These are phyloP conservation scores for Zelonia costaricensis DNA, from an alignment of 208 protist genomes.

Conservation along the genomic window DNA sequence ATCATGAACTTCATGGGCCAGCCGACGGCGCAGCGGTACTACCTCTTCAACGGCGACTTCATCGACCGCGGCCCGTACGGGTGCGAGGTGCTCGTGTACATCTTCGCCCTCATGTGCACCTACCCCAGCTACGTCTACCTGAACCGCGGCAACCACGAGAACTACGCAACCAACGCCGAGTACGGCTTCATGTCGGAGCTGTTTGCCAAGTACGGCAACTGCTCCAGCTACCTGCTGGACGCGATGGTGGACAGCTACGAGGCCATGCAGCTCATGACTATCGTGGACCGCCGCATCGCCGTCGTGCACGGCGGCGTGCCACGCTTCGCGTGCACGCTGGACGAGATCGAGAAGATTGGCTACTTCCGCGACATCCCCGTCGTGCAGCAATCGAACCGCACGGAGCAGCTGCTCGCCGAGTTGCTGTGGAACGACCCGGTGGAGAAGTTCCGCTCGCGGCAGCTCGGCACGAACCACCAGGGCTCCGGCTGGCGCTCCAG, in stretches of 20 bases:
- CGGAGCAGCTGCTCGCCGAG: constrained; percentile 97
- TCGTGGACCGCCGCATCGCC: constrained; percentile 94
- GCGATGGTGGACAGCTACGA: constrained; percentile 85
- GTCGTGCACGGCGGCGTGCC: constrained; percentile 98
- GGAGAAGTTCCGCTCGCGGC: constrained; percentile 82
- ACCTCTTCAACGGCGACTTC: constrained; percentile 99
- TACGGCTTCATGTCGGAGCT: constrained; percentile 78
- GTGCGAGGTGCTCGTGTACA: constrained; percentile 91
- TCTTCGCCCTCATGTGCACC: constrained; percentile 82
- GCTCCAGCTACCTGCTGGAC: constrained; percentile 45
- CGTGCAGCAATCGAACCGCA: constrained; percentile 89
- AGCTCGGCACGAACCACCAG: constrained; percentile 65
- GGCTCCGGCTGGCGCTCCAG: constrained; percentile 97
- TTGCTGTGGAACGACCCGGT: constrained; percentile 99
- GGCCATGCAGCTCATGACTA: constrained; percentile 81
- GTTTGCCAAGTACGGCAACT: constrained; percentile 67
- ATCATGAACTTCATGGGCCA: constrained; percentile 57
- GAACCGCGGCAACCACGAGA: constrained; percentile 94
- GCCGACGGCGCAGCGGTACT: constrained; percentile 66
- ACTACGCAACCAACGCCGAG: constrained; percentile 80
- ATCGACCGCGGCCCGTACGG: constrained; percentile 98
- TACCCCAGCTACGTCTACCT: constrained; percentile 83
- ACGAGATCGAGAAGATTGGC: constrained; percentile 86
- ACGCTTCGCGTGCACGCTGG: constrained; percentile 73
- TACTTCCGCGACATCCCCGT: constrained; percentile 97